Evolutionary conservation across 129 eudicot genomes (phyloP).

Genomic region (Silybum marianum): DNA sequence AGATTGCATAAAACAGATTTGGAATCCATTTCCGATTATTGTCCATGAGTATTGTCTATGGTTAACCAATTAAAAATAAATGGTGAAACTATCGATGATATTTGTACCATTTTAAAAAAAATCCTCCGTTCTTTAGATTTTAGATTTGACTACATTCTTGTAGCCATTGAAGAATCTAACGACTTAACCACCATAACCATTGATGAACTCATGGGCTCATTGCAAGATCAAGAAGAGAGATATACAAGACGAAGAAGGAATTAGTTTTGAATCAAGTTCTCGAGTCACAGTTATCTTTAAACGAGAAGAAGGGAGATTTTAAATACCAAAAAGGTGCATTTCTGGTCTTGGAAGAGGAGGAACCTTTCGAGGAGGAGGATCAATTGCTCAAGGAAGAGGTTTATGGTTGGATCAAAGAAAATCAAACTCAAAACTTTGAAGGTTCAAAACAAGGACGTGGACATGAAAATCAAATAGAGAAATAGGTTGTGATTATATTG

Average conservation of each 20-base stretch:
- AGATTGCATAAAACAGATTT: background rate
- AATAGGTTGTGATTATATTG: too few relatives aligned
- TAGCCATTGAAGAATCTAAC: background rate
- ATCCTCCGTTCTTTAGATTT: too few relatives aligned
- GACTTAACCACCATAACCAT: background rate
- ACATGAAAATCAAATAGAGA: too few relatives aligned
- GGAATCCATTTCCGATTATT: background rate
- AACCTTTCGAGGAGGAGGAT: too few relatives aligned
- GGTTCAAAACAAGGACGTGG: too few relatives aligned
- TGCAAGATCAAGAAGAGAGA: background rate
- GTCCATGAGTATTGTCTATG: too few relatives aligned
- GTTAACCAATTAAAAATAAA: background rate
- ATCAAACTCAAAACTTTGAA: too few relatives aligned
- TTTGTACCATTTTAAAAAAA: background rate
- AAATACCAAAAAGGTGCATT: too few relatives aligned
- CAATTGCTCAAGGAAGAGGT: background rate
- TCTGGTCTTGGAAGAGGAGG: background rate
- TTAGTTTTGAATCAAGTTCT: too few relatives aligned
- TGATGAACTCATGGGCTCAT: background rate
- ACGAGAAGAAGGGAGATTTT: too few relatives aligned
- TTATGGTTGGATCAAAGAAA: background rate
- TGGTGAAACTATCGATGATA: conserved; percentile 3
- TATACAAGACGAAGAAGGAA: background rate
- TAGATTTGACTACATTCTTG: background rate
- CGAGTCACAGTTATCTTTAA: too few relatives aligned